Evolutionary conservation across 257 asterid species (phyloP), one percentile per base, ranked within the genome.

Genomic region (Schizonepeta tenuifolia): DNA sequence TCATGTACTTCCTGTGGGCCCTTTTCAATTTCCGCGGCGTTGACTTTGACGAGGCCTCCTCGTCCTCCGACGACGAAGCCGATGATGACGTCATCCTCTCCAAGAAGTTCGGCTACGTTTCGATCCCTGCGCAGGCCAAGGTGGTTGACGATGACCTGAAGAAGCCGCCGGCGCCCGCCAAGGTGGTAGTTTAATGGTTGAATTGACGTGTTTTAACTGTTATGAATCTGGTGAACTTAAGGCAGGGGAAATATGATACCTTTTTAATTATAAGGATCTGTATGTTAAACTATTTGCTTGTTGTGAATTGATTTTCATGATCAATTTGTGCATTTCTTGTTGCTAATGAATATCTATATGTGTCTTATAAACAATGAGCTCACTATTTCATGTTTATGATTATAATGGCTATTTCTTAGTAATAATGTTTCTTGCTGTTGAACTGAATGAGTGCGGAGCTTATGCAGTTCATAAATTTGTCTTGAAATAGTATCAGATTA

Each of bases 1-100:
- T 82, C 12, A 80, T 90, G 88, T 90, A 85, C 73, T 77, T 85
- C 67, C 33, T 90, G 40, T 86, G 95, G 96, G 87, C 86, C 8
- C 79, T 90, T 46, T 75, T 84, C 65, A 75, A 81, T 17, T 75
- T 86, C 20, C 69, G 82, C 72, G 72, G 86, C 15, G 78, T 82
- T 67, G 93, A 83, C 24, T 73, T 81, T n/a, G 95, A 85, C n/a
- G 87, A 83, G 28, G 72, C 15, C 31, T 64, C 71, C 18, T 79
- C 79, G 47, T 73, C 69, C 9, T 61, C 60, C n/a, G 82, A 80
- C 35, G 76, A 78, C 4, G 87, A 78, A 43, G 88, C 68, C 9
- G 80, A 75, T 1, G 80, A 71, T 9, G 87, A 75, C 2, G 80
- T 61, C 3, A 24, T 62, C 15, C 51, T 70, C 36, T 55, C 82